A percentile compares a stretch with the other conserved stretches of the same genome.
phyloP scores from a whole-genome alignment of 352 stramenopile species.

The Phytophthora aleatoria region DNA sequence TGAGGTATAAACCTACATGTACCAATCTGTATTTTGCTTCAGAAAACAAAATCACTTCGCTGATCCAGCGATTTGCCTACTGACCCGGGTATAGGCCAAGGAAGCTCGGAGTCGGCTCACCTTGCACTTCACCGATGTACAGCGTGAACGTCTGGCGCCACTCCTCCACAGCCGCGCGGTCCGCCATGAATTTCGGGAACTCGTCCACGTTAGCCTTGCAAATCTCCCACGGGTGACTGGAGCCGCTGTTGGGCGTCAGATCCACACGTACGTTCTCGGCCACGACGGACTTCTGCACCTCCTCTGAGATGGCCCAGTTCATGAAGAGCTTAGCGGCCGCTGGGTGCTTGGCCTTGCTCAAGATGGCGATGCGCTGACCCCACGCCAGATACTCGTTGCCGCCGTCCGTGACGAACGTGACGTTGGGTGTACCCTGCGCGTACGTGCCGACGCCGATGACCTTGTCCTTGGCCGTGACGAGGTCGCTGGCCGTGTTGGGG shows the following conservation, averaged over 20 bases:
- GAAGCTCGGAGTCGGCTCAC: constrained; percentile 40
- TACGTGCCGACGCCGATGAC: constrained; percentile 35
- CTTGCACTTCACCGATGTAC: constrained; percentile 63
- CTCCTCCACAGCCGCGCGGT: constrained; percentile 47
- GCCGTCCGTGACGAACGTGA: constrained; percentile 31
- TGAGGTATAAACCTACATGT: too few relatives aligned
- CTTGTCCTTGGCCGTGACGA: constrained; percentile 36
- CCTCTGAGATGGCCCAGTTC: constrained; percentile 54
- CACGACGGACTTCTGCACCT: constrained; percentile 37
- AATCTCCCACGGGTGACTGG: constrained; percentile 41
- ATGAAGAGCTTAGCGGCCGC: constrained; percentile 44
- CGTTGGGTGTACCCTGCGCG: constrained; percentile 19
- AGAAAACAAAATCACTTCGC: too few relatives aligned
- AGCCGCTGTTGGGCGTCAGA: constrained; percentile 34
- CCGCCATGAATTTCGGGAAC: constrained; percentile 56
- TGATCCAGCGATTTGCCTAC: constrained; percentile 13
- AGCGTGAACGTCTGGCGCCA: constrained; percentile 49
- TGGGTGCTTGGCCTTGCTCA: constrained; percentile 57
- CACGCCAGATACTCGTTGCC: constrained; percentile 45
- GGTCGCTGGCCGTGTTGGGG: constrained; percentile 34
- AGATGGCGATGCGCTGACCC: constrained; percentile 60
- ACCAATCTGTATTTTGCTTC: too few relatives aligned
- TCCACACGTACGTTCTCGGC: constrained; percentile 43
- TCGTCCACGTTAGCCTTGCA: constrained; percentile 31
- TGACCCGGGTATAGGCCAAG: constrained; percentile 46